These are phyloP conservation scores for Spergularia bocconei DNA, from an alignment of 148 eudicot genomes.

Conservation along the genomic window DNA sequence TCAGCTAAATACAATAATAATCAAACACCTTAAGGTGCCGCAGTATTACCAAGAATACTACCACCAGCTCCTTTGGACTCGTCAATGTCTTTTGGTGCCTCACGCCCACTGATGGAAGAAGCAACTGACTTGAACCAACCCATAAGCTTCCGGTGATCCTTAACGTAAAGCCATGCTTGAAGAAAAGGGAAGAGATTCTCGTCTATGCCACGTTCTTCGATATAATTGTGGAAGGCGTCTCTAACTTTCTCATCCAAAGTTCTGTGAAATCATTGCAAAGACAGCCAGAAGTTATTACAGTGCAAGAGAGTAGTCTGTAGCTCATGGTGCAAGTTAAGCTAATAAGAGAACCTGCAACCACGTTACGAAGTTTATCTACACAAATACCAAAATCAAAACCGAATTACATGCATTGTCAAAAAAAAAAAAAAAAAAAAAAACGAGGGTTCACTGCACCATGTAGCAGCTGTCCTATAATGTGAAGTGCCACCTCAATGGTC, in stretches of 20 bases:
- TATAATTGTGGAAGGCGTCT: constrained; percentile 61
- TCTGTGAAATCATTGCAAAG: constrained; percentile 28
- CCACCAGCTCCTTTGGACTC: constrained; percentile 16
- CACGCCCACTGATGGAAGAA: constrained; percentile 31
- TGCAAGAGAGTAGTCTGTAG: background rate
- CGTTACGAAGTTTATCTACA: background rate
- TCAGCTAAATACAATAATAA: constrained; percentile 1
- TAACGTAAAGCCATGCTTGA: constrained; percentile 81
- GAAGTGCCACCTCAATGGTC: no score
- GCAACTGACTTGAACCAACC: constrained; percentile 64
- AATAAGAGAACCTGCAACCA: background rate
- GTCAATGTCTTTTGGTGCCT: constrained; percentile 21
- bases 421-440: no score
- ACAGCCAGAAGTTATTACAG: background rate
- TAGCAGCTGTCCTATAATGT: no score
- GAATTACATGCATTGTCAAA: no score
- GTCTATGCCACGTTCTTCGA: constrained; percentile 67
- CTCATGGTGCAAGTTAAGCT: background rate
- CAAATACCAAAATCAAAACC: background rate
- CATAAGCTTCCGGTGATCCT: constrained; percentile 62
- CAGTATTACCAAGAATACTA: background rate
- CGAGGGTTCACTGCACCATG: no score
- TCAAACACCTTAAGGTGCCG: constrained; percentile 15
- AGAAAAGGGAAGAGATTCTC: constrained; percentile 72
- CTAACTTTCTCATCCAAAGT: constrained; percentile 54